phyloP scores from a whole-genome alignment of 257 asterid species.

The Dorcoceras hygrometricum region DNA sequence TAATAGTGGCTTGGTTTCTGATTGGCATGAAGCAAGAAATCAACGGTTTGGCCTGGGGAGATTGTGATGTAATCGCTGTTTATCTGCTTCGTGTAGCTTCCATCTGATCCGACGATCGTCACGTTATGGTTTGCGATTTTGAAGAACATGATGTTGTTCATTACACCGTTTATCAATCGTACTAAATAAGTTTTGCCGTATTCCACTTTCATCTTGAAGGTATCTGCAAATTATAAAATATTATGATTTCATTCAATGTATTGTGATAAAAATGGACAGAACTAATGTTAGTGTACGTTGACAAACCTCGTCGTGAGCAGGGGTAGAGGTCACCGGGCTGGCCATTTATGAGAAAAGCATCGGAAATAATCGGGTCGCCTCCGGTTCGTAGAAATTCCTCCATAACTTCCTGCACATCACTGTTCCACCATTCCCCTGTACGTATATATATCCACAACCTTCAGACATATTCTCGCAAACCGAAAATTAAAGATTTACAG shows the following conservation, averaged over 20 bases:
- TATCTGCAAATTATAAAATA: too few species aligned
- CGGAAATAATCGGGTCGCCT: constrained; percentile 31
- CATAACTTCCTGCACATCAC: constrained; percentile 26
- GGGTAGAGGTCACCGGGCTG: constrained; percentile 47
- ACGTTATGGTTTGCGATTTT: not conserved
- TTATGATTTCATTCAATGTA: too few species aligned
- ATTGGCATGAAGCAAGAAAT: constrained; percentile 46
- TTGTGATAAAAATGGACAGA: too few species aligned
- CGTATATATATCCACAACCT: not conserved
- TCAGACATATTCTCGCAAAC: not conserved
- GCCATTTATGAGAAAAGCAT: constrained; percentile 50
- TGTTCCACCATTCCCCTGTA: constrained; percentile 42
- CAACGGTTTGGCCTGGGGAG: constrained; percentile 62
- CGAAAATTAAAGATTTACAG: too few species aligned
- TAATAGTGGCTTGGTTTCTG: constrained; percentile 47
- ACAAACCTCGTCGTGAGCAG: constrained; percentile 41
- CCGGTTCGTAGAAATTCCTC: constrained; percentile 23
- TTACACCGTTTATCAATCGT: not conserved
- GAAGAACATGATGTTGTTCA: not conserved
- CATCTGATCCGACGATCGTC: not conserved
- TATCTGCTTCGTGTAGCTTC: not conserved
- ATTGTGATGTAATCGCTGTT: constrained; percentile 31
- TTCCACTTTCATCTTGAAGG: not conserved
- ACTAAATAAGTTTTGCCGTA: not conserved
- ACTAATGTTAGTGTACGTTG: too few species aligned